Evolutionary conservation across 1,284 basidiomycete genomes (phyloP), one percentile per base, ranked within the genome.

Genomic region (Prillingera fragicola): DNA sequence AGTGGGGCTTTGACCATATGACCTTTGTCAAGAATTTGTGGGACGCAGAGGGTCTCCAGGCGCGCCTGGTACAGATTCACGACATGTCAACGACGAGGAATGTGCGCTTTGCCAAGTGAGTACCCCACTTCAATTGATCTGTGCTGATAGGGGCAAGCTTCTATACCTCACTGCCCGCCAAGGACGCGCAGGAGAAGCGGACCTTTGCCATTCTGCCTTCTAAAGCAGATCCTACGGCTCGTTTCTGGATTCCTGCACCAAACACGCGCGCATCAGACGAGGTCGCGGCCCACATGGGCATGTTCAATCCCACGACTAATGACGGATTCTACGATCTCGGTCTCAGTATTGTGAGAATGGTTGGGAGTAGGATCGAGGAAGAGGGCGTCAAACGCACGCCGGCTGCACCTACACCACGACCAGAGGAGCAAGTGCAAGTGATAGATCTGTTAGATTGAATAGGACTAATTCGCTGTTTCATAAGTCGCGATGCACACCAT

Each of bases 261-360:
- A 92, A 91, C 56, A 77, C 73, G 2, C 62, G 82, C 22, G 85
- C 84, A 0, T 57, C 74, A 15, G 86, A 94, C 63, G 90, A 95
- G 68, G 74, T 94, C 15, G 76, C 84, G 50, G 91, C 88, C 10
- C 91, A 96, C 62, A 86, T 82, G 34, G 82, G 82, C 31, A 94
- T 96, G 84, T 96, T 96, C 69, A 78, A 79, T 50, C 77, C 80
- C 5, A 77, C 76, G 52, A 82, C 80, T n/a, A 94, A 94, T 57
- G 86, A 91, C 54, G 85, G 85, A 15, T 95, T 91, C 68, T 92
- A 92, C 64, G 80, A 82, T 52, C 75, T 96, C 3, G 91, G 89
- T 0, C 70, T 90, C 31, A 73, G 77, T 36, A 79, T 80, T 0
- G 81, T 80, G 1, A 42, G 55, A 8, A 52, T 50, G 3, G 56